Evolutionary conservation across 2,329 filamentous ascomycete species (phyloP).

Genomic region (Microcyclospora pomicola): DNA sequence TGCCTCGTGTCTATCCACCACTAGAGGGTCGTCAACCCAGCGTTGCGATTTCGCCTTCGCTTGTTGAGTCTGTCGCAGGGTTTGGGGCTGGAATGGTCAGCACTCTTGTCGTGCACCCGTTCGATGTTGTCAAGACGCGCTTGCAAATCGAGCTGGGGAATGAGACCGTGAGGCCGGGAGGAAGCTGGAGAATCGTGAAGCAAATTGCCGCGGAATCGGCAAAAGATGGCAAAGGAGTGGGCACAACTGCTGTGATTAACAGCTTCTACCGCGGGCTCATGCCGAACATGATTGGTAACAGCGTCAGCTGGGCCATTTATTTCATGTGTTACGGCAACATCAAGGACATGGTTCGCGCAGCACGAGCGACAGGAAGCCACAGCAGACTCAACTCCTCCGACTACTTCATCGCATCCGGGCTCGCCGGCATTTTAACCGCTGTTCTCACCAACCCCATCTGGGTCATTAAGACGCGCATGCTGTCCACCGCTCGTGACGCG

Average conservation of each 20-base stretch:
- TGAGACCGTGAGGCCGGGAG: constrained; percentile 11
- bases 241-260: constrained; percentile 6
- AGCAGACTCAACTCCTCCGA: constrained; percentile 47
- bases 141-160: constrained; percentile 45
- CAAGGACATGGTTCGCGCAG: constrained; percentile 38
- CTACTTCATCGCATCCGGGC: constrained; percentile 65
- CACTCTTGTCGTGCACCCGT: constrained; percentile 76
- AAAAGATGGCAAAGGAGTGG: constrained; percentile 1
- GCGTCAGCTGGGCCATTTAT: constrained; percentile 79
- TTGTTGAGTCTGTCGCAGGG: constrained; percentile 79
- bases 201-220: constrained; percentile 16
- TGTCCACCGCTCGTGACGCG: constrained; percentile 62
- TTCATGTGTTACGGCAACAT: constrained; percentile 61
- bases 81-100: constrained; percentile 78
- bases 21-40: constrained; percentile 30
- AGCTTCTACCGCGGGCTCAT: constrained; percentile 81
- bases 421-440: constrained; percentile 59
- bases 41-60: constrained; percentile 55
- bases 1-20: constrained; percentile 37
- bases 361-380: constrained; percentile 21
- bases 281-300: constrained; percentile 84
- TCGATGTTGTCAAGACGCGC: constrained; percentile 93
- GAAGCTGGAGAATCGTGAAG: constrained; percentile 15
- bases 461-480: constrained; percentile 97
- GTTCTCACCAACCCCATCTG: constrained; percentile 87